Percentiles rank a stretch among this genome's conserved stretches.
phyloP scores from a whole-genome alignment of 345 rosid species.

The Moricandia moricandioides region DNA sequence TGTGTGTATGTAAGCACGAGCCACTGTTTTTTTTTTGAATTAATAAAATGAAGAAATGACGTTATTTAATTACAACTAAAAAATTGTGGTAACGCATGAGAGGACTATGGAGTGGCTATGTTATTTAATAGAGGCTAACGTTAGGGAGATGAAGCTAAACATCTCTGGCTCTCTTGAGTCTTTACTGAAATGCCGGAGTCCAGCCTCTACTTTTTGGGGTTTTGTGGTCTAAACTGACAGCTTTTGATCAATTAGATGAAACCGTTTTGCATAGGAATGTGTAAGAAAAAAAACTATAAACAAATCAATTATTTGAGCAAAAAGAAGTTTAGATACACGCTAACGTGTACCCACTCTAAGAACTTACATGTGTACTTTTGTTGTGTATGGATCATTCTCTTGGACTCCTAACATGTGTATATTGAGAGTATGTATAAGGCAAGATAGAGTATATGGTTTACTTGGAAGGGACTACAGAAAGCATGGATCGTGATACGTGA shows the following conservation, averaged over 20 bases:
- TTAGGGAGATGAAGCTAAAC: neutral
- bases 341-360: too few relatives aligned
- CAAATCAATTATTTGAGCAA: neutral
- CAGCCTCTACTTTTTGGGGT: constrained; percentile 5
- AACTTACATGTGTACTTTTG: neutral
- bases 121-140: neutral
- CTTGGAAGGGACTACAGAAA: neutral
- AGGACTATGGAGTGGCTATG: neutral
- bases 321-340: neutral
- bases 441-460: neutral
- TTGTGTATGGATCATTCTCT: neutral
- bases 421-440: neutral
- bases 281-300: neutral
- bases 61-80: neutral
- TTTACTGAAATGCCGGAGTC: constrained; percentile 16
- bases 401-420: neutral
- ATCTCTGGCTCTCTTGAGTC: neutral
- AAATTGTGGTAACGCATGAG: constrained; percentile 5
- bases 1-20: constrained; percentile 11
- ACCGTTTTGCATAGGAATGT: constrained; percentile 13
- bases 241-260: constrained; percentile 9
- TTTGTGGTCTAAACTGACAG: neutral
- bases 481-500: neutral
- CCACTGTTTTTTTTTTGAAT: neutral
- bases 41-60: neutral